phyloP scores from a whole-genome alignment of 2,329 filamentous ascomycete genomes.

The Beauveria brongniartii region DNA sequence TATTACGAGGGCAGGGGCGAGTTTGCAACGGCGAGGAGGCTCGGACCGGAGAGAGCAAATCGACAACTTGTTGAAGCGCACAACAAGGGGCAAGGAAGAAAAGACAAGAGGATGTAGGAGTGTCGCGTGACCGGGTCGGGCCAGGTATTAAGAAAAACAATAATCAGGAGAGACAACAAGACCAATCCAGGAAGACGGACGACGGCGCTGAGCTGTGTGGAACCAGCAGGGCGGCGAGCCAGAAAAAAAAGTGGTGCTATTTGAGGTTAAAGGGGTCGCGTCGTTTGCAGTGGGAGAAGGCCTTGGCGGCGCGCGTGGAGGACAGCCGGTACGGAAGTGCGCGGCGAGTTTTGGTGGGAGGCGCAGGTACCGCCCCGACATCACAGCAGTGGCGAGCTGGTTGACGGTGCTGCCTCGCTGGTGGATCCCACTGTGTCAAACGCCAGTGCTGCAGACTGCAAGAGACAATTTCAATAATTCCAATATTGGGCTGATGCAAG shows the following conservation, averaged over 20 bases:
- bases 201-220: slow-evolving; percentile 3
- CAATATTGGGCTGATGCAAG: not conserved
- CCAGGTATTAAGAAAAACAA: slow-evolving; percentile 1
- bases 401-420: not conserved
- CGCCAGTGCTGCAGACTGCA: not conserved
- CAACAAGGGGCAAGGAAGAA: not conserved
- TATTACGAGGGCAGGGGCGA: not conserved
- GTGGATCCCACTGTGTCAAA: not conserved
- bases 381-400: not conserved
- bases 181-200: not conserved
- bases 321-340: not conserved
- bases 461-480: not conserved
- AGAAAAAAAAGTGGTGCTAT: slow-evolving; percentile 8
- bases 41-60: not conserved
- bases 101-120: not conserved
- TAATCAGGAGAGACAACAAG: slow-evolving; percentile 7
- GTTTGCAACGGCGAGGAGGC: not conserved
- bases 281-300: not conserved
- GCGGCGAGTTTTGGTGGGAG: not conserved
- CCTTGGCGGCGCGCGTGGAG: not conserved
- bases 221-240: slow-evolving; percentile 1
- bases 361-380: not conserved
- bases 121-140: slow-evolving; percentile 10
- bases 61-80: not conserved
- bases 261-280: slow-evolving; percentile 8